Evolutionary conservation across 2,329 filamentous ascomycete genomes (phyloP), one percentile per base, ranked within the genome.

Genomic region (Neospermospora avenae): DNA sequence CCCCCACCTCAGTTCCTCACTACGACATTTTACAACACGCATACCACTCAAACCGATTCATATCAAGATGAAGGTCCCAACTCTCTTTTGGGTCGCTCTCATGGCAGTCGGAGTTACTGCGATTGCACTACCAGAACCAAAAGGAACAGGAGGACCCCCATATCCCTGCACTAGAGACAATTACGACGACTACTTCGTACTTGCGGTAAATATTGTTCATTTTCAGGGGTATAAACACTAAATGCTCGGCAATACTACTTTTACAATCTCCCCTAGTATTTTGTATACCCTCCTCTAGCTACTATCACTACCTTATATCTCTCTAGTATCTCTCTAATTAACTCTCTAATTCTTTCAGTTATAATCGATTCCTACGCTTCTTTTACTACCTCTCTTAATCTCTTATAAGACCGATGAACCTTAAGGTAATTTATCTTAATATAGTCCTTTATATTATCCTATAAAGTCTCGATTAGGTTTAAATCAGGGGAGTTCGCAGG

Each of bases 391-490:
- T 11, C 7, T 39, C 35, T 6, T 7, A 39, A 14, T 39, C 35
- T 39, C 11, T 39, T 39, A 39, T 39, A 39, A 13, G 35, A 39
- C 16, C 35, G 10, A 14, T 39, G 35, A 8, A 39, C 35, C 35
- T 39, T 13, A 14, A 13, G 35, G 35, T 39, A 39, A n/a, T 39
- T 39, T 14, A 14, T 8, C 35, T 39, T 14, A 39, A 39, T 39
- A 39, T 39, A 39, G 14, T 39, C 35, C 14, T 39, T 41, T 13
- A 55, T 51, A 44, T 52, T 46, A 41, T 60, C 44, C 34, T 24
- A 60, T 11, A 35, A 22, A 25, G n/a, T 22, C 16, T 60, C 34
- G 34, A 60, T 60, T 44, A 22, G 22, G 51, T 56, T 60, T 11
- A 60, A 24, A 39, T 56, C 52, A 4, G 24, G 52, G 4, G 58